Conservation (phyloP, 2,329 filamentous ascomycete genomes). For the Arthrobotrys entomopaga region DNA sequence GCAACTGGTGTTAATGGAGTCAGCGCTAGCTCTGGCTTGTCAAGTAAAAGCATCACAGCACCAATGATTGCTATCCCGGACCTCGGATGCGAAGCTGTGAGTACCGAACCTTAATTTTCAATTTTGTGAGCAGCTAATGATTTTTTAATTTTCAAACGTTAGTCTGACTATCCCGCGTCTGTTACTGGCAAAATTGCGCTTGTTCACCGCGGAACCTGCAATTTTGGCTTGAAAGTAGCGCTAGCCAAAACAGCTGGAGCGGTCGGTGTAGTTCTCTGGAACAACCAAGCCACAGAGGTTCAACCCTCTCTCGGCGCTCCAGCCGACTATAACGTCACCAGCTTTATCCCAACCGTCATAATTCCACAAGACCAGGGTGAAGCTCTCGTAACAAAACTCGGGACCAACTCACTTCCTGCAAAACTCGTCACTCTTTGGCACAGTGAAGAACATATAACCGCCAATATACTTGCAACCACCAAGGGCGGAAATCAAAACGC, state of each 20-base stretch:
- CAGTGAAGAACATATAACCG: constrained; percentile 65
- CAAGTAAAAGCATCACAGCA: constrained; percentile 64
- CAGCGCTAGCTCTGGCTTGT: constrained; percentile 64
- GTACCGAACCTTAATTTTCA: constrained; percentile 22
- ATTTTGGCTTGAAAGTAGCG: constrained; percentile 70
- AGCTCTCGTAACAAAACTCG: constrained; percentile 49
- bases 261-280: constrained; percentile 60
- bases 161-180: constrained; percentile 67
- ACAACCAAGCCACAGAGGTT: constrained; percentile 32
- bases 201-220: constrained; percentile 70
- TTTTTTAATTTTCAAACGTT: constrained; percentile 15
- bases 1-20: constrained; percentile 57
- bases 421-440: constrained; percentile 64
- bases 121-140: neutral
- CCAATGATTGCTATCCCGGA: constrained; percentile 66
- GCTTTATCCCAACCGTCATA: constrained; percentile 50
- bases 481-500: constrained; percentile 70
- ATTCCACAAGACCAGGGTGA: constrained; percentile 55
- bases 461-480: constrained; percentile 71
- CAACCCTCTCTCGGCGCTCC: constrained; percentile 61
- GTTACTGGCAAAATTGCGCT: constrained; percentile 70
- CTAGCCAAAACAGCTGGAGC: constrained; percentile 70
- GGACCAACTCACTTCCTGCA: constrained; percentile 58
- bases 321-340: constrained; percentile 61
- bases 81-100: constrained; percentile 66